A percentile compares a stretch with the other conserved stretches of the same genome.
phyloP scores from a whole-genome alignment of 2,329 filamentous ascomycete species.

The Xylariomycetidae sp. region DNA sequence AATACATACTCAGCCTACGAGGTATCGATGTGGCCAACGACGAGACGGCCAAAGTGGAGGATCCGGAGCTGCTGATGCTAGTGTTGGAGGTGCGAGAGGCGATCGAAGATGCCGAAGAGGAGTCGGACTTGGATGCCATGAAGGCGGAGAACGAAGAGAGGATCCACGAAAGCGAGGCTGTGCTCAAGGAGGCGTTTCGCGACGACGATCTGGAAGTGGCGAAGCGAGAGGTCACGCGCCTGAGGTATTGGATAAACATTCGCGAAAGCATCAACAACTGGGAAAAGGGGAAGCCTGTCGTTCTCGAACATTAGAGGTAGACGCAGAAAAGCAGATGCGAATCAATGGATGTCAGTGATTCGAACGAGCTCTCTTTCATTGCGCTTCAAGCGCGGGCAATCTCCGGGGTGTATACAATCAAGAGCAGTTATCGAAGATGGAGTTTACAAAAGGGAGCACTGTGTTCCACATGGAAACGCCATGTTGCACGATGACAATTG shows the following conservation, averaged over 20 bases:
- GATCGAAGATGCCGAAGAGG: slow-evolving; percentile 65
- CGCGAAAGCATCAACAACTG: slow-evolving; percentile 74
- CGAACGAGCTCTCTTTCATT: too few species aligned
- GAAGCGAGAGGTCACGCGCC: slow-evolving; percentile 64
- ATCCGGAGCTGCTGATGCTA: slow-evolving; percentile 65
- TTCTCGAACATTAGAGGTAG: slow-evolving; percentile 50
- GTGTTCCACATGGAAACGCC: too few species aligned
- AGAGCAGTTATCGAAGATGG: too few species aligned
- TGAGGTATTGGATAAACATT: slow-evolving; percentile 91
- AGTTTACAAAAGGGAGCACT: too few species aligned
- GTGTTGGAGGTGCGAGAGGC: slow-evolving; percentile 76
- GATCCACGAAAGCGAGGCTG: slow-evolving; percentile 58
- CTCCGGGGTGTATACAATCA: too few species aligned
- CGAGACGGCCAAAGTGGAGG: slow-evolving; percentile 66
- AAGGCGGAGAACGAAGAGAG: slow-evolving; percentile 63
- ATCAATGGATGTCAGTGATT: too few species aligned
- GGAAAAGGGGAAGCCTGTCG: slow-evolving; percentile 68
- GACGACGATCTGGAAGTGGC: slow-evolving; percentile 62
- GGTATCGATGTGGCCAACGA: slow-evolving; percentile 77
- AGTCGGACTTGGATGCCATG: slow-evolving; percentile 59
- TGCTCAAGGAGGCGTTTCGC: slow-evolving; percentile 61
- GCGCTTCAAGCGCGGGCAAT: too few species aligned
- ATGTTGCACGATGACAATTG: too few species aligned
- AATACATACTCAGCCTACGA: slow-evolving; percentile 71
- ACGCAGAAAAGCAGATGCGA: too few species aligned